Evolutionary conservation across 257 asterid genomes (phyloP), one percentile per base, ranked within the genome.

Genomic region (Pogostemon cablin): DNA sequence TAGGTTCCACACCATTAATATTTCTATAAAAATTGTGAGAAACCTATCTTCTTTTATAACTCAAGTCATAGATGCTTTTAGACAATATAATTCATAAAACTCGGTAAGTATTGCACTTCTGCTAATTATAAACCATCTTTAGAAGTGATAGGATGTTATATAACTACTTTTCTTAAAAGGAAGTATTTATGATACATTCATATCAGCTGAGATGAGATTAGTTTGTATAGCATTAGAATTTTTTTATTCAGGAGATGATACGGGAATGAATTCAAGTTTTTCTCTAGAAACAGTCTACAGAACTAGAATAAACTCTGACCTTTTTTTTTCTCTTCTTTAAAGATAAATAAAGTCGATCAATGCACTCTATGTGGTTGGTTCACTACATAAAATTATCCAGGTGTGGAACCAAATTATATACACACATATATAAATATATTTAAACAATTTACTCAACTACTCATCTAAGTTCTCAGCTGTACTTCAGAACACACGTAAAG

Each of bases 401-500:
- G 48, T 52, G 40, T 15, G 42, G 37, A 52, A 42, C 10, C 50
- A 50, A 69, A 20, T 20, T 20, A 20, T 20, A 20, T 20, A 20
- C 1, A 20, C 1, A 20, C 1, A 20, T 20, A 20, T 20, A 20
- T 20, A 20, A 0, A 20, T 20, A 20, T 20, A 20, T 20, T 0
- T 69, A 67, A 20, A 20, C 25, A 20, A 67, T 49, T 40, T 74
- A 40, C 41, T 62, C 64, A 67, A 56, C 49, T 20, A 20, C 25
- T 20, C 25, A 20, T 20, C 25, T 20, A 20, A 20, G 25, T 20
- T 20, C 25, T 44, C 58, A 40, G 41, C 64, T 9, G 17, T 43
- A 44, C 12, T 70, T 65, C 72, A 56, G 25, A 56, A 12, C 62
- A 62, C 74, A 73, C 49, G 49, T 7, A 47, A 46, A 58, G 39